A percentile compares a stretch with the other conserved stretches of the same genome.
These are phyloP conservation scores for Candida nonsorbophila DNA, from an alignment of 805 yeast species.

Conservation along the genomic window DNA sequence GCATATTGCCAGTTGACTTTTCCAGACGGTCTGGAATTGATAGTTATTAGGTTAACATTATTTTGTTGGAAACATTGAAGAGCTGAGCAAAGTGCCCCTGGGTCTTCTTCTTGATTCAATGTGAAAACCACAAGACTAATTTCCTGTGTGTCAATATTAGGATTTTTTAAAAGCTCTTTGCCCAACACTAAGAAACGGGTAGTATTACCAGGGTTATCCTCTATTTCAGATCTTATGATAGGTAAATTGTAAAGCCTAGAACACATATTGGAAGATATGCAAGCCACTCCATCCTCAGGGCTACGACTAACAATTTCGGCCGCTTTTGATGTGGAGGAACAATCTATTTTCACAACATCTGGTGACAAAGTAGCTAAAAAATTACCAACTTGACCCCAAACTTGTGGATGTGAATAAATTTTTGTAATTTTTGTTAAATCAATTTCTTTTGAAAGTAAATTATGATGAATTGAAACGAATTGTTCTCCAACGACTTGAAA, in stretches of 20 bases:
- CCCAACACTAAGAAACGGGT: slow-evolving; percentile 79
- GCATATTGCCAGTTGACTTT: slow-evolving; percentile 72
- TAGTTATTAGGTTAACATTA: slow-evolving; percentile 61
- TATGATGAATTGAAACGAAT: slow-evolving; percentile 78
- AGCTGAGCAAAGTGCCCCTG: slow-evolving; percentile 71
- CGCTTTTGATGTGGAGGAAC: slow-evolving; percentile 79
- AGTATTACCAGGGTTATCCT: slow-evolving; percentile 71
- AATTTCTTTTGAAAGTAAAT: slow-evolving; percentile 48
- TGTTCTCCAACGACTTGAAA: slow-evolving; percentile 70
- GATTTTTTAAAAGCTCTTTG: slow-evolving; percentile 4
- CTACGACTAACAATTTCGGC: slow-evolving; percentile 55
- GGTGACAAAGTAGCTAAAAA: slow-evolving; percentile 41
- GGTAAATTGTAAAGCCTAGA: slow-evolving; percentile 55
- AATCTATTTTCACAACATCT: slow-evolving; percentile 45
- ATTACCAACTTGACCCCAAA: slow-evolving; percentile 84
- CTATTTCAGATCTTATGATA: slow-evolving; percentile 51
- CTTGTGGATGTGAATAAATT: slow-evolving; percentile 93
- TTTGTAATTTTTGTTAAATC: slow-evolving; percentile 43
- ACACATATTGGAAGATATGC: slow-evolving; percentile 71
- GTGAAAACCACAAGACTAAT: slow-evolving; percentile 63
- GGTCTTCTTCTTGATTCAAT: slow-evolving; percentile 53
- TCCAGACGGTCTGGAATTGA: slow-evolving; percentile 73
- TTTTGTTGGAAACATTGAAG: slow-evolving; percentile 51
- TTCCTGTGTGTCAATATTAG: not conserved
- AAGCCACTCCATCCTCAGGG: slow-evolving; percentile 44